Conservation (phyloP, 2,329 filamentous ascomycete species). For the Pleoardoris graminearum region DNA sequence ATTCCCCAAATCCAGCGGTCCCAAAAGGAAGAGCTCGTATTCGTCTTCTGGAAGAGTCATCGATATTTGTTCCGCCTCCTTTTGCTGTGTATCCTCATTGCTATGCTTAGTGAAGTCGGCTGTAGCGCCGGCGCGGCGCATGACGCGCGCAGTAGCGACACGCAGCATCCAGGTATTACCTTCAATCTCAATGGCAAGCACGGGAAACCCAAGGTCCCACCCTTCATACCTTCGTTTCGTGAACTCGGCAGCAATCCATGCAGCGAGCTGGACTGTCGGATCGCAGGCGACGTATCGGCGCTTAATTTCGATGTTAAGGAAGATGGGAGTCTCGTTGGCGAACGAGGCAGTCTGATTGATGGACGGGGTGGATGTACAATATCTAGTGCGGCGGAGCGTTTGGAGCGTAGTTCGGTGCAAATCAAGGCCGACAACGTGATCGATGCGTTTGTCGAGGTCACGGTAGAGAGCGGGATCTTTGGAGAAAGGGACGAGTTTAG, state of each 20-base stretch:
- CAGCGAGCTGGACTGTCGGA: slow-evolving; percentile 17
- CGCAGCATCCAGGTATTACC: slow-evolving; percentile 13
- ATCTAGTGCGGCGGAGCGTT: slow-evolving; percentile 12
- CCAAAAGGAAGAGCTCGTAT: slow-evolving; percentile 18
- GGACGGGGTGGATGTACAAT: slow-evolving; percentile 10
- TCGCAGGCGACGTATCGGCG: slow-evolving; percentile 4
- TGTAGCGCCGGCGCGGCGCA: not conserved
- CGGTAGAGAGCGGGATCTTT: slow-evolving; percentile 15
- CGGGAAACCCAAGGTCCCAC: slow-evolving; percentile 15
- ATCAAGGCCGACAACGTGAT: slow-evolving; percentile 17
- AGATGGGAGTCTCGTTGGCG: slow-evolving; percentile 19
- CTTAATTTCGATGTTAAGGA: slow-evolving; percentile 20
- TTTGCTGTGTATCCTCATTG: slow-evolving; percentile 7
- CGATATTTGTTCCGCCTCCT: slow-evolving; percentile 10
- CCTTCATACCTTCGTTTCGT: slow-evolving; percentile 18
- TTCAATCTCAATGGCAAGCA: slow-evolving; percentile 18
- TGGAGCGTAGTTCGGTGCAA: slow-evolving; percentile 13
- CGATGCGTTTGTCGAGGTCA: slow-evolving; percentile 18
- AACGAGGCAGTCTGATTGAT: slow-evolving; percentile 18
- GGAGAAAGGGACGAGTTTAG: slow-evolving; percentile 14
- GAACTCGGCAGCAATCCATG: slow-evolving; percentile 24
- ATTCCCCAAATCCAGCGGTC: slow-evolving; percentile 13
- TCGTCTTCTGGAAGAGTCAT: slow-evolving; percentile 13
- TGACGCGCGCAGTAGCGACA: slow-evolving; percentile 11
- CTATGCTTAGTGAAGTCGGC: slow-evolving; percentile 5